These are phyloP conservation scores for Globisporangium solare DNA, from an alignment of 352 stramenopile species.

Conservation along the genomic window DNA sequence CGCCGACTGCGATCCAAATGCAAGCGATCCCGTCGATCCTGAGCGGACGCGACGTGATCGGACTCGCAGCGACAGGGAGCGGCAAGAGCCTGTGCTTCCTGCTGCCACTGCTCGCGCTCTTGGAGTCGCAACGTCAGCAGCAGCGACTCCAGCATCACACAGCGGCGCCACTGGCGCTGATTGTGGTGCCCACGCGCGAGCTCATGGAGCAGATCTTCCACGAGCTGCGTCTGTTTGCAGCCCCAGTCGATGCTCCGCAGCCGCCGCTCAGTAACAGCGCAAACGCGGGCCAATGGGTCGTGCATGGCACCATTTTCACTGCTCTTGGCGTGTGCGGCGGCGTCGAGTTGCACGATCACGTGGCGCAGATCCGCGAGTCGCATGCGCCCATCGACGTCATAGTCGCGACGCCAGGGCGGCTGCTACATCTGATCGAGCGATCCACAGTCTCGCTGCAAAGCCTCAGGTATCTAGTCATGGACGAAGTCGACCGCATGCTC, in stretches of 20 bases:
- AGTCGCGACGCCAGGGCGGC: conserved; percentile 51
- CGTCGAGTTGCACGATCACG: conserved; percentile 28
- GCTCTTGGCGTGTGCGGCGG: conserved; percentile 47
- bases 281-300: conserved; percentile 32
- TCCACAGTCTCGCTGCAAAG: conserved; percentile 23
- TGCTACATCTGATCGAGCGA: conserved; percentile 40
- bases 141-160: conserved; percentile 8
- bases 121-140: conserved; percentile 17
- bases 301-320: conserved; percentile 11
- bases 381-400: conserved; percentile 18
- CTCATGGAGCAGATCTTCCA: conserved; percentile 93
- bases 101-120: conserved; percentile 79
- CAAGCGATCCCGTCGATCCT: conserved; percentile 86
- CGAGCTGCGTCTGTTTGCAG: conserved; percentile 42
- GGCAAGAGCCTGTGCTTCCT: conserved; percentile 97
- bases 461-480: conserved; percentile 81
- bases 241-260: no score
- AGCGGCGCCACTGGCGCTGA: conserved; percentile 47
- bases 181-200: conserved; percentile 95
- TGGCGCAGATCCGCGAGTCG: conserved; percentile 29
- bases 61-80: conserved; percentile 90
- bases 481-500: conserved; percentile 97
- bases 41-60: conserved; percentile 89
- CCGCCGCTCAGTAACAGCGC: not conserved
- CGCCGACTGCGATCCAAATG: conserved; percentile 97